Evolutionary conservation across 2,329 filamentous ascomycete genomes (phyloP), one percentile per base, ranked within the genome.

Genomic region (Thelonectria olida): DNA sequence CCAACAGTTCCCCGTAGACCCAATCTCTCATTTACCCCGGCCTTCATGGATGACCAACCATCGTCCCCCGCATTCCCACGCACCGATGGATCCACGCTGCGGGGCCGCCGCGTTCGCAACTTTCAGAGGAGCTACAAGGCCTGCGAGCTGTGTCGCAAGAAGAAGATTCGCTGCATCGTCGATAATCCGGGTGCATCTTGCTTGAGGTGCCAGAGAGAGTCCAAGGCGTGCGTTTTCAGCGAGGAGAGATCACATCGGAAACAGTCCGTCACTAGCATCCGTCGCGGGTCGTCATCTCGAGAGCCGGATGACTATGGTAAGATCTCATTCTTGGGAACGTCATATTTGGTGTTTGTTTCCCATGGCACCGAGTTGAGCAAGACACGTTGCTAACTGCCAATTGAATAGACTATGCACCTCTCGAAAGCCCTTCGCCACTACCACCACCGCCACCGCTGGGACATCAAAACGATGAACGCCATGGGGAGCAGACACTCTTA

Each of bases 41-140:
- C 19, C n/a, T n/a, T n/a, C 7, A 58, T 58, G 54, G 27, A 36
- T 13, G 31, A n/a, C 38, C 8, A 38, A 6, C 27, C 47, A 13
- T 36, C 41, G 19, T 20, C 38, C 3, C 15, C 31, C 22, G 45
- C 28, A 31, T n/a, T 15, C 47, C 44, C 3, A 25, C 44, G 1
- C 25, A 5, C 10, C 34, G 42, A 42, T 20, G 59, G 4, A 2
- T 17, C 49, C 20, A n/a, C 51, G 13, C 54, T 28, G 12, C 55
- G 19, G 19, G 56, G 22, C 23, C 52, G 62, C 10, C 64, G 64
- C 4, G 54, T 63, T 1, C 55, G 62, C n/a, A 56, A 65, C 23
- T 66, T 66, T 12, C 62, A 61, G 19, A 56, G 62, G 6, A 63
- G 55, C 12, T 66, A 66, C 45, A 54, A 66, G 6, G 64, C 64